These are phyloP conservation scores for Scheffersomyces cryptocercus DNA, from an alignment of 1,139 yeast genomes.

Conservation along the genomic window DNA sequence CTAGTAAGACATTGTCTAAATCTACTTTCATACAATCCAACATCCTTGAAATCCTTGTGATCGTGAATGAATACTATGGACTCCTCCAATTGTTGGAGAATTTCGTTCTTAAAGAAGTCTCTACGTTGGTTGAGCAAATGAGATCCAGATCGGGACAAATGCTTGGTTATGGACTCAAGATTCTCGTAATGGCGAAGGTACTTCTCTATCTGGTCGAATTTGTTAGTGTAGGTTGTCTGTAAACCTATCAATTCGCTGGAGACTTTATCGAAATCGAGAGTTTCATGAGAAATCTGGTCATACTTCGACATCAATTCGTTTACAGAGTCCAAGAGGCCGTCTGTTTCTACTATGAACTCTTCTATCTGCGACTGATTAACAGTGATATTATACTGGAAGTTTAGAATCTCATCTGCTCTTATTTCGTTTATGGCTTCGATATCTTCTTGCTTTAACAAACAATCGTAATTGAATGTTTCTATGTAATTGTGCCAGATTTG, in stretches of 20 bases:
- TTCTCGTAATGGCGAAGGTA: conserved; percentile 66
- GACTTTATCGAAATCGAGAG: conserved; percentile 62
- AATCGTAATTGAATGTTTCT: conserved; percentile 38
- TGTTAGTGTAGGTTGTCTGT: conserved; percentile 44
- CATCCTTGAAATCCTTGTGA: conserved; percentile 61
- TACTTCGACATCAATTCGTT: conserved; percentile 50
- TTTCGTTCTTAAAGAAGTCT: conserved; percentile 21
- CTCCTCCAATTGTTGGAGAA: conserved; percentile 61
- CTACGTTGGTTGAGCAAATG: conserved; percentile 56
- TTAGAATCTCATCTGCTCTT: conserved; percentile 30
- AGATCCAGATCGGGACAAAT: conserved; percentile 64
- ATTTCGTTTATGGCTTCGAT: conserved; percentile 33
- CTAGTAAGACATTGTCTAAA: conserved; percentile 86
- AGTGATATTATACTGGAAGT: conserved; percentile 44
- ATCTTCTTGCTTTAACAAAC: conserved; percentile 33
- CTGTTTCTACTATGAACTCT: conserved; percentile 42
- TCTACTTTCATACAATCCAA: conserved; percentile 67
- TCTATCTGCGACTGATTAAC: conserved; percentile 34
- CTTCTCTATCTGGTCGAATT: conserved; percentile 49
- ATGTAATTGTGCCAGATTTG: conserved; percentile 32
- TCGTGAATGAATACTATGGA: conserved; percentile 38
- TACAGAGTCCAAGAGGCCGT: conserved; percentile 40
- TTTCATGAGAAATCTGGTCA: conserved; percentile 57
- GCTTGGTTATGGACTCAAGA: conserved; percentile 67
- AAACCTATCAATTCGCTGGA: conserved; percentile 56